Conservation (phyloP, 2,329 filamentous ascomycete species). For the Fusarium protoensiforme region DNA sequence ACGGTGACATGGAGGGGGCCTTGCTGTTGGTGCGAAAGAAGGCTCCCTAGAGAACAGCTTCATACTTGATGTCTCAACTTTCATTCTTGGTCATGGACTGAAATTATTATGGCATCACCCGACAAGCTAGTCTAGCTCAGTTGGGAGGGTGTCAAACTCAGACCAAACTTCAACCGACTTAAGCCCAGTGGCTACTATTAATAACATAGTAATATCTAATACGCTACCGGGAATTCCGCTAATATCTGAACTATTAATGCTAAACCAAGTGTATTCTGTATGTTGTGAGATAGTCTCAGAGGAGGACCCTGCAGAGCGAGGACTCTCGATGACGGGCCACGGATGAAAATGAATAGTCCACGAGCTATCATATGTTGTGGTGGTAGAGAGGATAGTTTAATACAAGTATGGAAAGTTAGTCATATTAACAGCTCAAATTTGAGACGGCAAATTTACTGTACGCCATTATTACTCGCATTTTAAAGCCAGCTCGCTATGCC, state of each 20-base stretch:
- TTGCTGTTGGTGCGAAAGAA: conserved; percentile 47
- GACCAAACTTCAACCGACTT: background rate
- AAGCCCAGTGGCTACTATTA: background rate
- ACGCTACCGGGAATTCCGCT: no score
- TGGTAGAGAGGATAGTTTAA: no score
- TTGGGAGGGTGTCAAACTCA: background rate
- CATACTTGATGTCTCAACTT: background rate
- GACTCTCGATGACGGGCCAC: no score
- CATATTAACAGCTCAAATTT: background rate
- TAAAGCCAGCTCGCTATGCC: background rate
- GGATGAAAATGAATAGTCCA: no score
- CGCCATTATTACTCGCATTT: background rate
- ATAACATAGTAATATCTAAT: no score
- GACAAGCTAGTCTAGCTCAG: background rate
- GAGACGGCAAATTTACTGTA: background rate
- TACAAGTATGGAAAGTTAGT: no score
- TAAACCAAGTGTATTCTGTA: no score
- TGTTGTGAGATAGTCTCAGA: no score
- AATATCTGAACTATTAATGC: no score
- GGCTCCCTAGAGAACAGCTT: background rate
- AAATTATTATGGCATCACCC: background rate
- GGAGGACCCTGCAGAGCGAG: no score
- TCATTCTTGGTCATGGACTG: background rate
- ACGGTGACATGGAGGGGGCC: conserved; percentile 34
- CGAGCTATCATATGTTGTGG: no score